Evolutionary conservation across 2,329 filamentous ascomycete genomes (phyloP).

Genomic region (Ramichloridium luteum): DNA sequence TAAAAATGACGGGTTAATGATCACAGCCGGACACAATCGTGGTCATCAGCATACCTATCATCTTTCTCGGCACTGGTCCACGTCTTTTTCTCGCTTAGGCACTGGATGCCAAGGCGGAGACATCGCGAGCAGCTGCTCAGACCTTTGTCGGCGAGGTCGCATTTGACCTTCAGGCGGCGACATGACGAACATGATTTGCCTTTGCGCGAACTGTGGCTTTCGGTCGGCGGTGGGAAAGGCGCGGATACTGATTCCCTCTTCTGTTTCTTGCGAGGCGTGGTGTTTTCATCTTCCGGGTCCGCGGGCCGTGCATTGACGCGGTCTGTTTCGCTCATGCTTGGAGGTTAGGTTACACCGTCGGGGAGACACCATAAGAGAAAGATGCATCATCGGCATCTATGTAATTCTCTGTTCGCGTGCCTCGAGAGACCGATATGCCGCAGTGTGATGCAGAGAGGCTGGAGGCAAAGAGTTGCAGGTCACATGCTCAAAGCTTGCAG

Average conservation of each 20-base stretch:
- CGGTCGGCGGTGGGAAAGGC: neutral
- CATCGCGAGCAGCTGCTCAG: slow-evolving; percentile 5
- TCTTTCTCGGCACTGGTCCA: slow-evolving; percentile 2
- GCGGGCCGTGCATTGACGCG: neutral
- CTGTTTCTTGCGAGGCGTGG: neutral
- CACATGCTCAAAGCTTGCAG: slow-evolving; percentile 1
- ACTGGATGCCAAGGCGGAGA: slow-evolving; percentile 3
- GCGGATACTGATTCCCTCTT: neutral
- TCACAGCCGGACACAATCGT: neutral
- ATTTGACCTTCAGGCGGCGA: slow-evolving; percentile 7
- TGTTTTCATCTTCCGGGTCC: neutral
- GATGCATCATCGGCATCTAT: no score
- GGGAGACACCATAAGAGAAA: neutral
- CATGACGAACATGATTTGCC: slow-evolving; percentile 7
- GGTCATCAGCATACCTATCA: neutral
- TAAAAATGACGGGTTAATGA: neutral
- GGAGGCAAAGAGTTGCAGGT: neutral
- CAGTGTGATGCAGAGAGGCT: no score
- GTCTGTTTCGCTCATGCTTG: neutral
- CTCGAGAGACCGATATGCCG: neutral
- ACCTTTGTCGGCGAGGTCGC: slow-evolving; percentile 3
- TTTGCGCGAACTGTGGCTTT: slow-evolving; percentile 1
- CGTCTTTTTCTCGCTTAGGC: slow-evolving; percentile 5
- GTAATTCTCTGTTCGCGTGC: neutral
- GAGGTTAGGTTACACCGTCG: neutral